These are phyloP conservation scores for Stephania japonica DNA, from an alignment of 164 flowering plant genomes.

Conservation along the genomic window DNA sequence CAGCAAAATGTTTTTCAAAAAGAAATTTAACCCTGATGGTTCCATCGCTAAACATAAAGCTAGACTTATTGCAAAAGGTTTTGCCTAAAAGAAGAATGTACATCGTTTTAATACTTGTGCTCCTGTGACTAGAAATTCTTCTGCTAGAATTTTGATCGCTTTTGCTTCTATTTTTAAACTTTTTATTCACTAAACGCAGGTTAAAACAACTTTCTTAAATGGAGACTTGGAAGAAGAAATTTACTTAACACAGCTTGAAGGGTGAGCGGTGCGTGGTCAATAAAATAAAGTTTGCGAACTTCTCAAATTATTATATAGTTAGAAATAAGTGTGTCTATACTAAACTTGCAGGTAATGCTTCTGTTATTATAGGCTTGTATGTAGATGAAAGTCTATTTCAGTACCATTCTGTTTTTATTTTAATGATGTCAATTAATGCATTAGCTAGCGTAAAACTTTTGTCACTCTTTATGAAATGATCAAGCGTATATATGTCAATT, in stretches of 20 bases:
- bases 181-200: not conserved
- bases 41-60: not conserved
- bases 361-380: no score
- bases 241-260: not conserved
- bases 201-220: slow-evolving; percentile 1
- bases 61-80: not conserved
- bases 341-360: no score
- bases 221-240: slow-evolving; percentile 3
- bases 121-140: not conserved
- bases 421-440: no score
- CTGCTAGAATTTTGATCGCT: not conserved
- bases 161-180: not conserved
- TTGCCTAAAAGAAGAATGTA: not conserved
- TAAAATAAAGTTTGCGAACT: no score
- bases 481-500: no score
- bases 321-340: not conserved
- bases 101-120: not conserved
- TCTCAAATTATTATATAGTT: not conserved
- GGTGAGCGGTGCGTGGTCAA: not conserved
- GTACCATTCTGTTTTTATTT: no score
- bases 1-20: not conserved
- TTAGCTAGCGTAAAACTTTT: no score
- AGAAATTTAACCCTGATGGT: not conserved
- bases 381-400: no score
- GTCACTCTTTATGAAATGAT: no score